A percentile compares a stretch with the other conserved stretches of the same genome.
These are phyloP conservation scores for Rhodosporidiobolus odoratus DNA, from an alignment of 768 basidiomycete genomes.

Conservation along the genomic window DNA sequence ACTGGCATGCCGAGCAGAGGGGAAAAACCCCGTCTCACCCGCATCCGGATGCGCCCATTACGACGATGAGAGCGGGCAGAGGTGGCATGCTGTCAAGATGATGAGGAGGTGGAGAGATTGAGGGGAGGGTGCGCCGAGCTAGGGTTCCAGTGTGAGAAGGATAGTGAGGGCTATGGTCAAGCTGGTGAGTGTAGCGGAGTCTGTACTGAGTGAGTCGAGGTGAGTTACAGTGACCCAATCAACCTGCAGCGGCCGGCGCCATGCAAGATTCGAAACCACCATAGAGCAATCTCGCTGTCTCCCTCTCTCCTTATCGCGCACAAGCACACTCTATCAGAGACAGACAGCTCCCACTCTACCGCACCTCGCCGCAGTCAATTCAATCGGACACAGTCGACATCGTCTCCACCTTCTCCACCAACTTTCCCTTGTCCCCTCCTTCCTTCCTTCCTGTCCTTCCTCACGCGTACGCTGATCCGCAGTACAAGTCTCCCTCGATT, in stretches of 20 bases:
- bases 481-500: too few relatives aligned
- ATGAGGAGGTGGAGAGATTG: background rate
- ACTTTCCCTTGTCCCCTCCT: background rate
- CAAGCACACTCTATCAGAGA: too few relatives aligned
- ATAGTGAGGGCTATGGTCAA: too few relatives aligned
- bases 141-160: background rate
- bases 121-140: background rate
- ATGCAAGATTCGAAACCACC: too few relatives aligned
- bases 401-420: background rate
- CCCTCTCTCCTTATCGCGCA: too few relatives aligned
- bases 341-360: background rate
- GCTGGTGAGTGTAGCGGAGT: too few relatives aligned
- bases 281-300: too few relatives aligned
- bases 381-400: too few relatives aligned
- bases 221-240: too few relatives aligned
- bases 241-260: too few relatives aligned
- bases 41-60: conserved; percentile 64
- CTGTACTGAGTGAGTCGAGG: too few relatives aligned
- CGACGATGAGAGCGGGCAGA: conserved; percentile 46
- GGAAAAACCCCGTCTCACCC: conserved; percentile 47
- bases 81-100: background rate
- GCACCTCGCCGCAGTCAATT: background rate
- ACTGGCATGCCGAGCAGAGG: background rate
- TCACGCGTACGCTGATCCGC: background rate
- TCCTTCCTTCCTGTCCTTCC: background rate